Conservation (phyloP, 2,329 filamentous ascomycete species). For the Simplicillium aogashimaense region DNA sequence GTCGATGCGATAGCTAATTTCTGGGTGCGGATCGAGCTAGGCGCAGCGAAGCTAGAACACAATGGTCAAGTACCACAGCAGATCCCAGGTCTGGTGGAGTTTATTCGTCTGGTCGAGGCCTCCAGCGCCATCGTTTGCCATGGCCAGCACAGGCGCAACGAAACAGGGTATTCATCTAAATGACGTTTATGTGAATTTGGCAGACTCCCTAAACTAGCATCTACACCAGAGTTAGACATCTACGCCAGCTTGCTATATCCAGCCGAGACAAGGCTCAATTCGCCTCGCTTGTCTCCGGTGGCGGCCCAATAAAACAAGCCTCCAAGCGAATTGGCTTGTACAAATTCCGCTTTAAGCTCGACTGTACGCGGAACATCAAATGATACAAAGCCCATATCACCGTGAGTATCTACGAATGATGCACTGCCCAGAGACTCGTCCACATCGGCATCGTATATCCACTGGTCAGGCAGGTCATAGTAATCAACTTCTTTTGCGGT, state of each 20-base stretch:
- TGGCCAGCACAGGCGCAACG: too few species aligned
- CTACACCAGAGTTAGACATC: not conserved
- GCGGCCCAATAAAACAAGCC: constrained; percentile 64
- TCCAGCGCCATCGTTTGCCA: too few species aligned
- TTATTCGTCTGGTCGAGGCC: too few species aligned
- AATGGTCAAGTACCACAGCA: too few species aligned
- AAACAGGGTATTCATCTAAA: not conserved
- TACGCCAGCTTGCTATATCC: constrained; percentile 41
- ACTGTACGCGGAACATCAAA: constrained; percentile 56
- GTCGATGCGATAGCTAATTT: too few species aligned
- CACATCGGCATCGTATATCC: constrained; percentile 26
- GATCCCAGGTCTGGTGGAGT: too few species aligned
- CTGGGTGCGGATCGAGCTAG: too few species aligned
- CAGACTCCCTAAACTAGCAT: not conserved
- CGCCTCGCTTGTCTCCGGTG: constrained; percentile 43
- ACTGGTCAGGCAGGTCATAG: constrained; percentile 46
- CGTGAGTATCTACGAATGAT: constrained; percentile 36
- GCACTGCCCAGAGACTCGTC: constrained; percentile 45
- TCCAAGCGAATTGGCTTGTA: constrained; percentile 40
- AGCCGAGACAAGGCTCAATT: constrained; percentile 48
- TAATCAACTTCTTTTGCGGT: constrained; percentile 50
- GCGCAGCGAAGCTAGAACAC: too few species aligned
- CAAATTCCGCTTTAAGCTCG: constrained; percentile 50
- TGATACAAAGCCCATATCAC: constrained; percentile 44
- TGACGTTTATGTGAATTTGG: not conserved